Evolutionary conservation across 140 eudicot genomes (phyloP).

Genomic region (Oenanthe javanica): DNA sequence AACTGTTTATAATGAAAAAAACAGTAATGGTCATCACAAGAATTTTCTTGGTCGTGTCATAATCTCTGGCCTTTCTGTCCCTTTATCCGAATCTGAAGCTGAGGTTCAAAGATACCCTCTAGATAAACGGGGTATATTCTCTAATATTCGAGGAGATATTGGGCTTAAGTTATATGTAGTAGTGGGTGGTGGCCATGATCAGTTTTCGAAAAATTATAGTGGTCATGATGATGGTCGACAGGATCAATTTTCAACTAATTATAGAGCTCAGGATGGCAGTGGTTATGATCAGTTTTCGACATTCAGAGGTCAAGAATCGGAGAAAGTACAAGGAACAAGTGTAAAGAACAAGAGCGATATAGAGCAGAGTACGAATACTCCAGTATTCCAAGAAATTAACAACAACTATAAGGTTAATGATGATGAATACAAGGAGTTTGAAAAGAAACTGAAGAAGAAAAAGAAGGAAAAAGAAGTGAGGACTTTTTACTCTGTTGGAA

Average conservation of each 20-base stretch:
- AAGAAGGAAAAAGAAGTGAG: slow-evolving; percentile 61
- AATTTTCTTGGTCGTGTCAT: slow-evolving; percentile 86
- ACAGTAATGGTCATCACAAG: slow-evolving; percentile 21
- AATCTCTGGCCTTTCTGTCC: slow-evolving; percentile 60
- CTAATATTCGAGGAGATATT: slow-evolving; percentile 79
- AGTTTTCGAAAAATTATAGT: slow-evolving; percentile 2
- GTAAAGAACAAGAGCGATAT: not conserved
- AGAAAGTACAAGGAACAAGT: not conserved
- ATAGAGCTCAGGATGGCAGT: slow-evolving; percentile 23
- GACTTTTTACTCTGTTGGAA: slow-evolving; percentile 62
- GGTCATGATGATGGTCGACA: slow-evolving; percentile 21
- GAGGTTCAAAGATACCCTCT: slow-evolving; percentile 72
- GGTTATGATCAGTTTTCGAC: slow-evolving; percentile 13
- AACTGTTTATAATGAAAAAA: slow-evolving; percentile 49
- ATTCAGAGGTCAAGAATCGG: slow-evolving; percentile 14
- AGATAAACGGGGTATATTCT: slow-evolving; percentile 80
- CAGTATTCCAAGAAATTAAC: slow-evolving; percentile 32
- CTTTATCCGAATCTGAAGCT: slow-evolving; percentile 47
- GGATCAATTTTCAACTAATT: slow-evolving; percentile 8
- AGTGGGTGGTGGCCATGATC: slow-evolving; percentile 29
- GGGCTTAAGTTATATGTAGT: slow-evolving; percentile 40
- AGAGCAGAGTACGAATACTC: not conserved
- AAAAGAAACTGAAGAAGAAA: slow-evolving; percentile 38
- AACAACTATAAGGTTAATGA: slow-evolving; percentile 21
- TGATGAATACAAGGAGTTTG: slow-evolving; percentile 30